These are phyloP conservation scores for Primulina huaijiensis DNA, from an alignment of 257 asterid genomes.

Conservation along the genomic window DNA sequence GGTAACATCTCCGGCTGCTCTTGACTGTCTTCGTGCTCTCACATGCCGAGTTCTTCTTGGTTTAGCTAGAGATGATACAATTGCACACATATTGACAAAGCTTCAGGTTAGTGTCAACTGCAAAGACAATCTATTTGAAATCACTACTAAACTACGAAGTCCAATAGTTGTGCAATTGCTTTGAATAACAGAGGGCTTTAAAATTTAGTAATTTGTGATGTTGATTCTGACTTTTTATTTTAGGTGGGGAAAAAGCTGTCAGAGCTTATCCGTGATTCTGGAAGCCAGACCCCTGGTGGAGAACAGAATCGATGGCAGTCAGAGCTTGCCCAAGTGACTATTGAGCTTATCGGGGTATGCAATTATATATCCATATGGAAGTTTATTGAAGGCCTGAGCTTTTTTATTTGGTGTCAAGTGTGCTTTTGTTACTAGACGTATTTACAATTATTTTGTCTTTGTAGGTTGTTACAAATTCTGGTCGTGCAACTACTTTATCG, in stretches of 20 bases:
- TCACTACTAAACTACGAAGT: slow-evolving; percentile 4
- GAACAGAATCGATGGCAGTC: slow-evolving; percentile 95
- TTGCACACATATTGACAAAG: slow-evolving; percentile 94
- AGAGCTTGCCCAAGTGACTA: slow-evolving; percentile 88
- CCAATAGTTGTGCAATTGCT: neutral
- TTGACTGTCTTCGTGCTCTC: slow-evolving; percentile 98
- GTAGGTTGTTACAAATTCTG: slow-evolving; percentile 94
- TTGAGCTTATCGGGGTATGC: slow-evolving; percentile 94
- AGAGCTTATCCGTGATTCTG: slow-evolving; percentile 95
- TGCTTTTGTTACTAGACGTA: neutral
- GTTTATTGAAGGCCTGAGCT: neutral
- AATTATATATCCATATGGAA: slow-evolving; percentile 10
- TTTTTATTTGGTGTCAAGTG: slow-evolving; percentile 6
- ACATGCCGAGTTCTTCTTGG: slow-evolving; percentile 99
- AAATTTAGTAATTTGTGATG: slow-evolving; percentile 4
- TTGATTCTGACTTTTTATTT: slow-evolving; percentile 26
- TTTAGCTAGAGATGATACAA: slow-evolving; percentile 94
- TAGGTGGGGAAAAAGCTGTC: slow-evolving; percentile 89
- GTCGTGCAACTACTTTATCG: slow-evolving; percentile 94
- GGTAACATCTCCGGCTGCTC: slow-evolving; percentile 90
- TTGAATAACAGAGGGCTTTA: slow-evolving; percentile 5
- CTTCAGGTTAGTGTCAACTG: slow-evolving; percentile 65
- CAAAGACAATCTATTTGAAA: neutral
- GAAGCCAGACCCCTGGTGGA: slow-evolving; percentile 72
- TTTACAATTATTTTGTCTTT: slow-evolving; percentile 19